Base-by-base conservation (phyloP, 345 rosid genomes). In the Clausena lansium region DNA sequence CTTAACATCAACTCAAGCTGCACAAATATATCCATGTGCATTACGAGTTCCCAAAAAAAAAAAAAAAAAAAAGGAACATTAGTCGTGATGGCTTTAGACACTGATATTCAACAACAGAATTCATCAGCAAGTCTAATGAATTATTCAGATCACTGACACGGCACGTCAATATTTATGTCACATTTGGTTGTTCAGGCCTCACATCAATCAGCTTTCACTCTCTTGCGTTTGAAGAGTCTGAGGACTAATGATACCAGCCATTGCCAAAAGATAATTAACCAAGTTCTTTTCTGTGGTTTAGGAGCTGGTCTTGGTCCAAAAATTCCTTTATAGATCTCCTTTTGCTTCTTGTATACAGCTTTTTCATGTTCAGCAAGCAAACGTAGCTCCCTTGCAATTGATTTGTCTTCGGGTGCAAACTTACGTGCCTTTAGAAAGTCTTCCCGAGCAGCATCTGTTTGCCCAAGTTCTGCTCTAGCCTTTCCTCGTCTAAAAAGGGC, bases 401-500 rank as follows among this genome's bases (percentile, higher is more conserved):
- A 95, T 73, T 88, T 94, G 78, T 94, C 98, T 20, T 90, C 91
- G 13, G 98, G 98, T 77, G 92, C 97, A 77, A 73, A 85, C 81
- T 96, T 96, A 24, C 88, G 91, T 0, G 94, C 98, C 87, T 91
- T 94, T 13, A 83, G 78, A 75, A 92, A 94, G 78, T 96, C 99
- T 77, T 94, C 97, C 28, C 90, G 91, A 8, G 98, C 97, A 75
- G 94, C 91, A 63, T 94, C 99, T 33, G 90, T 87, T 79, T 94
- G 99, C 75, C 99, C 98, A 33, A 96, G 97, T 81, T 96, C 98
- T 38, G 95, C 86, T 81, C 86, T 88, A 0, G 98, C 97, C 82
- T 92, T 96, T 36, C 99, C 99, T 78, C 98, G 88, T 75, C 99
- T 94, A 82, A 92, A 94, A 80, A 93, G 63, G 5, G 99, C 99